Base-by-base conservation (phyloP, 2,329 filamentous ascomycete species). In the Coleophoma cylindrospora region DNA sequence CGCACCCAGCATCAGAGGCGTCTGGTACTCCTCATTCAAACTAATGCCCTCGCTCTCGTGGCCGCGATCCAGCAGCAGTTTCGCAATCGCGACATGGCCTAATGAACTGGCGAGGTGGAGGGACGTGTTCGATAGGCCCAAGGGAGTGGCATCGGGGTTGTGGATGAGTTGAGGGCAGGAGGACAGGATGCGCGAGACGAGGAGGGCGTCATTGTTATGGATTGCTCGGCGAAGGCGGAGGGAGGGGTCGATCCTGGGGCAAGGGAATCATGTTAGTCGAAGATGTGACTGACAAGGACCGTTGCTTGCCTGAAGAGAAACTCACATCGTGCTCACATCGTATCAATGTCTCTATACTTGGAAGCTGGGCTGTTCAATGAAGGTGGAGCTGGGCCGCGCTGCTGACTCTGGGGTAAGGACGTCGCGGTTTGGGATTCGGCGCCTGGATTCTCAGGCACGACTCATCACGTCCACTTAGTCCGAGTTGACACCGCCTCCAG, bases 211-310 rank as follows among this genome's bases (percentile, higher is more conserved):
- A 65, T 92, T 86, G 67, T 87, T 84, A 64, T 86, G 79, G 66
- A 96, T 92, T 53, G 91, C 90, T 60, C 90, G 85, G 57, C 90
- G 86, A 41, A 95, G 76, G 61, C 90, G 87, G 66, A 84, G 81
- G 50, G 84, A 80, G 51, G 88, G 80, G 56, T 90, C 84, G 70
- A 92, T 90, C 86, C 84, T 90, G 27, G 3, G 3, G 27, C 27
- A 27, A 10, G 4, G 9, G 27, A 6, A 27, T 27, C 7, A 10
- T 27, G 27, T 27, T 27, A 27, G 27, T 27, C 4, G 27, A 27
- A 27, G 2, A 6, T 8, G 27, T 27, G 9, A 6, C 4, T 7
- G 27, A 7, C 7, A 27, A 27, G 27, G 27, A 27, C 27, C 9
- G 2, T 10, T 8, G 27, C 7, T 27, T 27, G 27, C 27, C 9